Conservation (phyloP, 345 rosid species). For the Syzygium aromaticum region DNA sequence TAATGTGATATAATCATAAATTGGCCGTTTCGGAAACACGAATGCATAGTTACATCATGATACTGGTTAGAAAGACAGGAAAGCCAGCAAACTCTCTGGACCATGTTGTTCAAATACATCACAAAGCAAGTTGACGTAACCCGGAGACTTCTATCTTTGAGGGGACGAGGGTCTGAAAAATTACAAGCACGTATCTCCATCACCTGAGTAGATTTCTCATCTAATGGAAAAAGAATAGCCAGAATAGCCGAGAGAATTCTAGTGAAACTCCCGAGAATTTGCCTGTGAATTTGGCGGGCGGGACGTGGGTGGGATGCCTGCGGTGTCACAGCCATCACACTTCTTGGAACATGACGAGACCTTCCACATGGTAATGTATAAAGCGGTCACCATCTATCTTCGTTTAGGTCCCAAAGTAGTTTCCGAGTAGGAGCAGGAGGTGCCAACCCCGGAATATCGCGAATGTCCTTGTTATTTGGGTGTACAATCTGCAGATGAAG, state of each 20-base stretch:
- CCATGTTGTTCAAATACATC: neutral
- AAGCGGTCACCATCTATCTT: neutral
- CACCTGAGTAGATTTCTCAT: neutral
- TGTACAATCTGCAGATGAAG: slow-evolving; percentile 51
- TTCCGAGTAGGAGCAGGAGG: slow-evolving; percentile 79
- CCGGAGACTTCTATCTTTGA: neutral
- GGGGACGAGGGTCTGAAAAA: neutral
- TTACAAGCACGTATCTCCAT: neutral
- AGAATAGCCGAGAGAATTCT: neutral
- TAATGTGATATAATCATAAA: neutral
- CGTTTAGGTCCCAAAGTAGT: slow-evolving; percentile 43
- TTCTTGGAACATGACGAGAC: neutral
- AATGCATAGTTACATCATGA: neutral
- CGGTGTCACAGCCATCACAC: neutral
- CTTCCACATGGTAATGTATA: neutral
- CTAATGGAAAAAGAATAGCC: neutral
- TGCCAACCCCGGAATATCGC: slow-evolving; percentile 82
- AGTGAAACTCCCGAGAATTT: neutral
- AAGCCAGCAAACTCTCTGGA: neutral
- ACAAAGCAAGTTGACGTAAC: neutral
- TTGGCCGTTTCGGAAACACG: neutral
- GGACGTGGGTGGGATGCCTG: neutral
- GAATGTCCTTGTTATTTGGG: slow-evolving; percentile 87
- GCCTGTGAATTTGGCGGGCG: neutral
- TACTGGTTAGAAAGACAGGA: neutral